A percentile compares a stretch with the other conserved stretches of the same genome.
These are phyloP conservation scores for Austropuccinia psidii DNA, from an alignment of 1,284 basidiomycete genomes.

Conservation along the genomic window DNA sequence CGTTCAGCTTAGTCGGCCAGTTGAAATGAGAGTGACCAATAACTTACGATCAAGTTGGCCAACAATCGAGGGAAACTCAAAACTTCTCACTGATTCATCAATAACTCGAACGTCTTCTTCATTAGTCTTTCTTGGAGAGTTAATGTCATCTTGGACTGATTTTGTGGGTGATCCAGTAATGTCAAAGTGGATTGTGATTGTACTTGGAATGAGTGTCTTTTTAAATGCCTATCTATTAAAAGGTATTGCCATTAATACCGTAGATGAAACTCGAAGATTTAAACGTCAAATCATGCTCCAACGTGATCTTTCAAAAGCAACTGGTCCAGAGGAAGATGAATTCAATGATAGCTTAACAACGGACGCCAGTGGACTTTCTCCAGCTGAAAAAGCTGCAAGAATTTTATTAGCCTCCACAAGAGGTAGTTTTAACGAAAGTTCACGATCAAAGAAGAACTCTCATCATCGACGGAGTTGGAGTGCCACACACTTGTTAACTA, in stretches of 20 bases:
- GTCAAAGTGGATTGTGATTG: slow-evolving; percentile 89
- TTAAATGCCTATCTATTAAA: slow-evolving; percentile 92
- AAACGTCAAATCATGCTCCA: slow-evolving; percentile 6
- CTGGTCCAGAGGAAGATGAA: not conserved
- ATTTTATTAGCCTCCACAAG: slow-evolving; percentile 43
- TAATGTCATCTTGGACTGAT: slow-evolving; percentile 89
- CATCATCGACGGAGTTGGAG: slow-evolving; percentile 36
- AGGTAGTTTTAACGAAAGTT: not conserved
- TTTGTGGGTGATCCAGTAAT: slow-evolving; percentile 91
- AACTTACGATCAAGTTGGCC: not conserved
- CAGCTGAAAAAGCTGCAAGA: slow-evolving; percentile 49
- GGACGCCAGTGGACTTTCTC: not conserved
- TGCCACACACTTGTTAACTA: not conserved
- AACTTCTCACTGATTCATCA: slow-evolving; percentile 39
- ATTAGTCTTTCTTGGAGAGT: slow-evolving; percentile 62
- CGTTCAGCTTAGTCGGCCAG: slow-evolving; percentile 36
- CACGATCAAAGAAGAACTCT: not conserved
- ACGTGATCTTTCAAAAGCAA: not conserved
- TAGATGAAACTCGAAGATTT: slow-evolving; percentile 27
- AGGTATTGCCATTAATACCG: slow-evolving; percentile 53
- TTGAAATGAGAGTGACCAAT: slow-evolving; percentile 4
- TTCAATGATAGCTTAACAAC: not conserved
- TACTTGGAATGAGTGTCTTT: slow-evolving; percentile 75
- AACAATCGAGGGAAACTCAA: slow-evolving; percentile 4
- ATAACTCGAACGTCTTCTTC: slow-evolving; percentile 49